Base-by-base conservation (phyloP, 2,329 filamentous ascomycete species). In the Madurella mycetomatis region DNA sequence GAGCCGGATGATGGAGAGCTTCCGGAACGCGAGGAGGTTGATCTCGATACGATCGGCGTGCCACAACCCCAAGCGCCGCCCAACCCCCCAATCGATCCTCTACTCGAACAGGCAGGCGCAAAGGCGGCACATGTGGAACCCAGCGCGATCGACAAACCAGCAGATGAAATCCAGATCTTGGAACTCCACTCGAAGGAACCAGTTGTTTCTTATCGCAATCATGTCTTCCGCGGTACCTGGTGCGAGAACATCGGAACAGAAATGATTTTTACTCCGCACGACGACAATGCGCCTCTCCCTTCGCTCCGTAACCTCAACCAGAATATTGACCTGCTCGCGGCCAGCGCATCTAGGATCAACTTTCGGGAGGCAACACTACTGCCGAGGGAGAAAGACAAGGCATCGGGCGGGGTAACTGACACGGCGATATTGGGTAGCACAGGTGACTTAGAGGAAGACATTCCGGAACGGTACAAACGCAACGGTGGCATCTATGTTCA, bases 161-260 rank as follows among this genome's bases (percentile, higher is more conserved):
- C 48, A 17, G 55, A 61, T 17, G 54, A 64, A 12, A 81, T 96
- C 5, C 90, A 96, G 66, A 85, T 96, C 48, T 76, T 94, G n/a
- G 90, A 90, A 30, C 77, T 96, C 3, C 87, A 95, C 69, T 86
- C 86, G 1, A 65, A 73, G 2, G 86, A 88, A 47, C 92, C 92
- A 0, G 74, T 96, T 30, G 79, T 96, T 55, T 87, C 87, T 18
- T 95, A 95, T 71, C 81, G 86, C 54, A 88, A 87, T 31, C 82
- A 86, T 58, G 75, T 95, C 18, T 94, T 92, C 67, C 84, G 83
- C 59, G 92, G 90, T 60, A 74, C 83, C 44, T 97, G 92, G 92
- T 81, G 83, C 11, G 84, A 88, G 57, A 87, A 90, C 56, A 82
- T 95, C 42, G 92, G 92, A 37, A 95, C 91, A 0, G 90, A 95